These are phyloP conservation scores for Backusella circina DNA, from an alignment of 192 early-diverging fungal species.

Conservation along the genomic window DNA sequence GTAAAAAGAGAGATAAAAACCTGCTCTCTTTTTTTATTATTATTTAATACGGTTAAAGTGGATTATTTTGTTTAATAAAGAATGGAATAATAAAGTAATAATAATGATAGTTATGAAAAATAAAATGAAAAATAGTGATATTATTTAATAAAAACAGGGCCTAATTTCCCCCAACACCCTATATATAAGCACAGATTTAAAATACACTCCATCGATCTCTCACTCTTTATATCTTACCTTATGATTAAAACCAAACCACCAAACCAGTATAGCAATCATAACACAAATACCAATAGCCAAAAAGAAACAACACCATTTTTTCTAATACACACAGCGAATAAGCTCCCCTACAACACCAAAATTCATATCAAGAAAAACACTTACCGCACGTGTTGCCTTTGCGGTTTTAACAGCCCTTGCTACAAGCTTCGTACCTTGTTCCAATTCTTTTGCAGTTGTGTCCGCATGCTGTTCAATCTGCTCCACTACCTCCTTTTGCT, in stretches of 20 bases:
- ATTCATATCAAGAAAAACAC: no score
- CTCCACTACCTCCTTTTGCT: slow-evolving; percentile 68
- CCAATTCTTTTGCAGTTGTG: slow-evolving; percentile 6
- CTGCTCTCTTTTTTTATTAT: no score
- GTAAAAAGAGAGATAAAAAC: no score
- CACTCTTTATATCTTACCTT: neutral
- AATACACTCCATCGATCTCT: neutral
- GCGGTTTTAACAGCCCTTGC: slow-evolving; percentile 23
- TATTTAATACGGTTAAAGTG: no score
- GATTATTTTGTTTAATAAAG: no score
- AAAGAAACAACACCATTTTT: slow-evolving; percentile 41
- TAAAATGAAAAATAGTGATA: no score
- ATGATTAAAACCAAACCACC: slow-evolving; percentile 37
- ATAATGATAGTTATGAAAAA: no score
- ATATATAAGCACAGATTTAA: neutral
- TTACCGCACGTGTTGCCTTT: slow-evolving; percentile 24
- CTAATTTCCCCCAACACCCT: neutral
- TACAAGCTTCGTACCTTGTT: slow-evolving; percentile 21
- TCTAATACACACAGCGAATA: no score
- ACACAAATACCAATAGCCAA: slow-evolving; percentile 24
- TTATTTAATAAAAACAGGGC: no score
- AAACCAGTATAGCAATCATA: slow-evolving; percentile 37
- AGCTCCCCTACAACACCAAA: no score
- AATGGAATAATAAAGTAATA: no score
- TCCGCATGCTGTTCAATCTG: slow-evolving; percentile 63